Base-by-base conservation (phyloP, 495 filamentous ascomycete species). In the Hypoxylon fuscum region DNA sequence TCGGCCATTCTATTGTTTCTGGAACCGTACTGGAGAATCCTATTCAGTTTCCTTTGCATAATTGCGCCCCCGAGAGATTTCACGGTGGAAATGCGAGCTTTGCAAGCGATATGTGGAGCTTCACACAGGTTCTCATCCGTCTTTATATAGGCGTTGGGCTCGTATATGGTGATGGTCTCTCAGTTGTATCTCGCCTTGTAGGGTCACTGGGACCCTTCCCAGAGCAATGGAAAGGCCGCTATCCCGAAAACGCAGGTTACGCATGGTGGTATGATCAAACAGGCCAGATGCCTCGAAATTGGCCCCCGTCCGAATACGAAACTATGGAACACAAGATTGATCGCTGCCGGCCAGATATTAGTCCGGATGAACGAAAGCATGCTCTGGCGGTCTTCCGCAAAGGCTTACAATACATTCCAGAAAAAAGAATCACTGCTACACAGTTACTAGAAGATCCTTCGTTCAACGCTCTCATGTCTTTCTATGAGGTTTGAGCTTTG, bases 91-190 rank as follows among this genome's bases (percentile, higher is more conserved):
- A 68, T 17, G 66, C 68, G 59, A 76, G 66, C 27, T 51, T 59
- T 59, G 66, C 68, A 18, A 73, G 73, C 57, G 72, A 74, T 29
- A 72, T 75, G 62, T 77, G 68, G 70, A 77, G 73, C 37, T 75
- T 69, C 38, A 73, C 69, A 62, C 55, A 66, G 49, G 21, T 75
- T 35, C 72, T 77, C 25, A 20, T 61, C 17, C 43, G 55, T 35
- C 70, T 77, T 45, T 74, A 72, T 55, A 44, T 62, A 41, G 53
- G 59, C 22, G 20, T 12, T 43, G 15, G 1, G 27, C 49, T 59
- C 32, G 60, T 55, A 18, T 41, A 10, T 1, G 5, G 47, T 31
- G 15, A 38, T 5, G 57, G 64, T 32, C 3, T 31, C 35, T 55
- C 50, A 22, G 18, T 59, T 32, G 38, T 67, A 15, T 12, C 12